Conservation (phyloP, 768 basidiomycete species). For the Leccinum truebloodii region DNA sequence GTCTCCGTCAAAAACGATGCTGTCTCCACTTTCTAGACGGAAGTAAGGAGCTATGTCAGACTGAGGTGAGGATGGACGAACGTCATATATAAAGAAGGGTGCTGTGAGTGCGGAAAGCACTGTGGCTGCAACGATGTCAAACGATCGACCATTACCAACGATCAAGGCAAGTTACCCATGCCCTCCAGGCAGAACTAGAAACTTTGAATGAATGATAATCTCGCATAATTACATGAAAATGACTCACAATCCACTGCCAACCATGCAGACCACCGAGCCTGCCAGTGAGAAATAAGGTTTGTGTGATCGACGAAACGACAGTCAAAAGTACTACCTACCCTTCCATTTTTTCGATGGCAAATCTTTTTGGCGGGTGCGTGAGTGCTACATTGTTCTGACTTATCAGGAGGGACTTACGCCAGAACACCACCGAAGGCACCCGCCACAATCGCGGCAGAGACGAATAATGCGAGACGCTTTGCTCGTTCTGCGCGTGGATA, state of each 20-base stretch:
- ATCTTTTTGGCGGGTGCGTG: slow-evolving; percentile 29
- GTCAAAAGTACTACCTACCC: slow-evolving; percentile 32
- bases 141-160: neutral
- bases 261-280: slow-evolving; percentile 36
- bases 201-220: slow-evolving; percentile 4
- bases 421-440: slow-evolving; percentile 49
- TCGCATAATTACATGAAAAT: neutral
- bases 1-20: slow-evolving; percentile 31
- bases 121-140: slow-evolving; percentile 10
- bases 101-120: slow-evolving; percentile 15
- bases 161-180: slow-evolving; percentile 11
- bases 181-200: slow-evolving; percentile 35
- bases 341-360: slow-evolving; percentile 32
- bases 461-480: slow-evolving; percentile 57
- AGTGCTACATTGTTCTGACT: neutral
- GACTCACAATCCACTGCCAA: slow-evolving; percentile 41
- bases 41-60: slow-evolving; percentile 2
- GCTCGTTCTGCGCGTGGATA: slow-evolving; percentile 59
- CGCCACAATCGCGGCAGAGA: slow-evolving; percentile 55
- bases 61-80: slow-evolving; percentile 24
- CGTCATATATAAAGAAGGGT: slow-evolving; percentile 55
- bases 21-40: slow-evolving; percentile 11
- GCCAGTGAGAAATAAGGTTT: slow-evolving; percentile 1
- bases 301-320: neutral
- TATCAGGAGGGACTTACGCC: slow-evolving; percentile 36